Base-by-base conservation (phyloP, 352 stramenopile species). In the Phytophthora nicotianae region DNA sequence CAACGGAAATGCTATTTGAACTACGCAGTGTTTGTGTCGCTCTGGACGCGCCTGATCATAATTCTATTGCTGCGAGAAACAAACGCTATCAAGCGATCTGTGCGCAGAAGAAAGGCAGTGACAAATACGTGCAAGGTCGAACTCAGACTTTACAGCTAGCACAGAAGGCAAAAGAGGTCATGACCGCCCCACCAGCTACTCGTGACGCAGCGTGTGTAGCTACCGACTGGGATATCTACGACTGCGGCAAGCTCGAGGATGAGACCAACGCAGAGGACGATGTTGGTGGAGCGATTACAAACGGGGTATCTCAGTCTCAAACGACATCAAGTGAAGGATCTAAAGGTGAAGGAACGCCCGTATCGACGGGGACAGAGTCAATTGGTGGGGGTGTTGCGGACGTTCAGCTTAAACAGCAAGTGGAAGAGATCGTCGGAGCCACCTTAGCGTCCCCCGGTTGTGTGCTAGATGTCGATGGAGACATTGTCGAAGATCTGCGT, bases 141-240 rank as follows among this genome's bases (percentile, higher is more conserved):
- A 74, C 79, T 6, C 82, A 92, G 61, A 93, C 85, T 16, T 54
- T 91, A 20, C 81, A 95, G 53, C 70, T 92, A 9, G 81, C 85
- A 0, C 81, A 91, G 50, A 92, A 92, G 48, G 81, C 74, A 14
- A 96, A 95, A 37, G 81, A 91, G 40, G 88, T 95, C 9, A 91
- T 93, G 86, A 89, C 85, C 9, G 77, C 79, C 2, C 88, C 89
- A 0, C 83, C 86, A 2, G 77, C 82, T n/a, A 95, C 86, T 29
- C 72, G 78, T 19, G 82, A 93, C 67, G 83, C 71, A 24, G 79
- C 86, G 9, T 89, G 80, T 56, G 74, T 81, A 37, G 86, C 86
- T 2, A 95, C 87, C 1, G 75, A 90, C 52, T 97, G 88, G 88
- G 89, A 95, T 60, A 96, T 97, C 52, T 94, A 85, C 41, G 89